A percentile compares a stretch with the other conserved stretches of the same genome.
phyloP scores from a whole-genome alignment of 1,284 basidiomycete genomes.

The Tilletia walkeri region DNA sequence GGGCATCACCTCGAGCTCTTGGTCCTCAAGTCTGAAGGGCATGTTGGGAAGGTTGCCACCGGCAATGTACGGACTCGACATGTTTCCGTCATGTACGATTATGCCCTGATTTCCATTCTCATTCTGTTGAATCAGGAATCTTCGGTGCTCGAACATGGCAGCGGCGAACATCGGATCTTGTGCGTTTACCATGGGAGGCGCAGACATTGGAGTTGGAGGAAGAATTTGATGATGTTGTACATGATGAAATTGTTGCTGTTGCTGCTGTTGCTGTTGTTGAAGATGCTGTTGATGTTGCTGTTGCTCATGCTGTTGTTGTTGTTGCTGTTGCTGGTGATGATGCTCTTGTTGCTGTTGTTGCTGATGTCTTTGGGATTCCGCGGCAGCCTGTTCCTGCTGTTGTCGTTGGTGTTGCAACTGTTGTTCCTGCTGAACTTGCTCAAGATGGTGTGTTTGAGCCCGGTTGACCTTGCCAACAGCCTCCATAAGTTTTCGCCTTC shows the following conservation, averaged over 20 bases:
- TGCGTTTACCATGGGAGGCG: neutral
- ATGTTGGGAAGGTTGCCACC: neutral
- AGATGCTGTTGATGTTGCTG: slow-evolving; percentile 7
- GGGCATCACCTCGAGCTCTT: neutral
- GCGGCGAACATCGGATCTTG: slow-evolving; percentile 7
- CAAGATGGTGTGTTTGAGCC: neutral
- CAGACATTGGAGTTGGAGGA: neutral
- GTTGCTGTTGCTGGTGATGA: slow-evolving; percentile 7
- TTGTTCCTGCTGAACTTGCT: slow-evolving; percentile 2
- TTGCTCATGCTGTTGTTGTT: slow-evolving; percentile 6
- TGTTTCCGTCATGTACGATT: neutral
- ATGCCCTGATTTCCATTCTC: neutral
- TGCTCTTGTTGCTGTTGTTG: slow-evolving; percentile 9
- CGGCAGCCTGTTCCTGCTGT: slow-evolving; percentile 14
- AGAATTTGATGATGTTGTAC: slow-evolving; percentile 12
- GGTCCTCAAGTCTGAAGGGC: neutral
- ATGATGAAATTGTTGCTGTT: slow-evolving; percentile 14
- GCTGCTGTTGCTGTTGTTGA: slow-evolving; percentile 6
- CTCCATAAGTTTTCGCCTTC: slow-evolving; percentile 13
- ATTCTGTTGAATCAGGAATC: neutral
- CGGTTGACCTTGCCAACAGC: slow-evolving; percentile 14
- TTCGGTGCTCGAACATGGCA: slow-evolving; percentile 1
- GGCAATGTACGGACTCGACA: slow-evolving; percentile 11
- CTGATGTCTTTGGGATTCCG: slow-evolving; percentile 15
- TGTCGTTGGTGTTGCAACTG: slow-evolving; percentile 10